Conservation (phyloP, 352 stramenopile species). For the Phytopythium kandeliae region DNA sequence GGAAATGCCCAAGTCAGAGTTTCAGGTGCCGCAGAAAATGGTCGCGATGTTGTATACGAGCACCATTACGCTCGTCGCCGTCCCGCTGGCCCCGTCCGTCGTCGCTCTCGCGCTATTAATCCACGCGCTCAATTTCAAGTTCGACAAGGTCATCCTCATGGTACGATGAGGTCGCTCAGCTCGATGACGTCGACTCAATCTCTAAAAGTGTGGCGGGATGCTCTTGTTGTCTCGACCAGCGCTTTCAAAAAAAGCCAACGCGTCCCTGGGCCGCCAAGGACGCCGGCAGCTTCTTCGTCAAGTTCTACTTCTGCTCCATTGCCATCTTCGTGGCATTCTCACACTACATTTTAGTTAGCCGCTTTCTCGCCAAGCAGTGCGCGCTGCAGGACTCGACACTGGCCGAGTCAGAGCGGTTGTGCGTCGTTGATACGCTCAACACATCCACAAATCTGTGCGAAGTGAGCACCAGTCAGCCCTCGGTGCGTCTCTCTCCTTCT, state of each 20-base stretch:
- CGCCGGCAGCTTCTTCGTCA: constrained; percentile 82
- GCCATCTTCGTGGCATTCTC: constrained; percentile 53
- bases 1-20: constrained; percentile 41
- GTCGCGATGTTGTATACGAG: constrained; percentile 75
- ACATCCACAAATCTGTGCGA: constrained; percentile 22
- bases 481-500: constrained; percentile 15
- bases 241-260: constrained; percentile 67
- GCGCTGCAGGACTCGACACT: constrained; percentile 37
- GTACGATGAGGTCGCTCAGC: constrained; percentile 21
- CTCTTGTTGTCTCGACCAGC: too few relatives aligned
- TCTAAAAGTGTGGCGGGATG: too few relatives aligned
- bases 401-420: constrained; percentile 12
- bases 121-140: constrained; percentile 75
- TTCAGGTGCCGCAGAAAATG: constrained; percentile 79
- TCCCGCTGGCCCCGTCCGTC: constrained; percentile 56
- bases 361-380: constrained; percentile 48
- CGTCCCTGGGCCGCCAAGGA: constrained; percentile 72
- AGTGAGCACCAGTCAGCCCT: constrained; percentile 22
- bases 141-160: constrained; percentile 72
- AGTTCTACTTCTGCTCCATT: constrained; percentile 80
- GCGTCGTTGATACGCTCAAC: constrained; percentile 24
- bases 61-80: constrained; percentile 64
- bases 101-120: constrained; percentile 48
- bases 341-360: constrained; percentile 54
- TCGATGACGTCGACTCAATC: too few relatives aligned